Evolutionary conservation across 2,329 filamentous ascomycete genomes (phyloP).

Genomic region (Madurella mycetomatis): DNA sequence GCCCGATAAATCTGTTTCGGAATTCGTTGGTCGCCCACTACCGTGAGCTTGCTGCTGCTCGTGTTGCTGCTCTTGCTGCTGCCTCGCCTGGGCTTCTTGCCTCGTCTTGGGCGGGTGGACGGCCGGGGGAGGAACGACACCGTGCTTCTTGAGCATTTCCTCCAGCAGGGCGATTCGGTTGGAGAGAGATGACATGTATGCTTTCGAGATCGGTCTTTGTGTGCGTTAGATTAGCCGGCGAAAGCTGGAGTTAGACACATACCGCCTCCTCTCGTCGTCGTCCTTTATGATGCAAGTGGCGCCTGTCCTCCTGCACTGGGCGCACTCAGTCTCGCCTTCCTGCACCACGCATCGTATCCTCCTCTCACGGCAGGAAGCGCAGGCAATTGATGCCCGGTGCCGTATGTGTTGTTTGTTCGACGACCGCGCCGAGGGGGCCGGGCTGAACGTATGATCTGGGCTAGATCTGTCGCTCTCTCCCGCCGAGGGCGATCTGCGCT

Average conservation of each 20-base stretch:
- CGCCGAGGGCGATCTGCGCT: slow-evolving; percentile 22
- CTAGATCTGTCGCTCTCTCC: slow-evolving; percentile 27
- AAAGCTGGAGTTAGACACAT: slow-evolving; percentile 18
- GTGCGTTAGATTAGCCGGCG: slow-evolving; percentile 2
- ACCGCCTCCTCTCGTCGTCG: slow-evolving; percentile 53
- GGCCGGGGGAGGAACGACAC: slow-evolving; percentile 46
- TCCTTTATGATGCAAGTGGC: slow-evolving; percentile 53
- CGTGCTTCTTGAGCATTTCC: slow-evolving; percentile 46
- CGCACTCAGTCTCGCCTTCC: slow-evolving; percentile 46
- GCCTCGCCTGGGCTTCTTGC: slow-evolving; percentile 35
- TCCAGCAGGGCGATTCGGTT: slow-evolving; percentile 50
- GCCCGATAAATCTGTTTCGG: slow-evolving; percentile 11
- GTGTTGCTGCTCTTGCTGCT: slow-evolving; percentile 27
- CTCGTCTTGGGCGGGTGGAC: slow-evolving; percentile 50
- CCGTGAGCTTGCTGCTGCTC: neutral
- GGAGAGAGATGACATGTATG: slow-evolving; percentile 55
- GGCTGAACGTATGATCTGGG: slow-evolving; percentile 35
- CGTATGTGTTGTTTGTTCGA: slow-evolving; percentile 36
- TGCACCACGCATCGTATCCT: slow-evolving; percentile 50
- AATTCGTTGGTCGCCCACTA: neutral
- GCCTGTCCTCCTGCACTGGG: slow-evolving; percentile 48
- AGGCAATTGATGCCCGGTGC: slow-evolving; percentile 51
- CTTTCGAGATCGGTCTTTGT: slow-evolving; percentile 53
- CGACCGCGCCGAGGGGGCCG: slow-evolving; percentile 26
- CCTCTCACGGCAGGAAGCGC: slow-evolving; percentile 48